These are phyloP conservation scores for Rhynchospora tenuis DNA, from an alignment of 176 grass and related monocot species.

Conservation along the genomic window DNA sequence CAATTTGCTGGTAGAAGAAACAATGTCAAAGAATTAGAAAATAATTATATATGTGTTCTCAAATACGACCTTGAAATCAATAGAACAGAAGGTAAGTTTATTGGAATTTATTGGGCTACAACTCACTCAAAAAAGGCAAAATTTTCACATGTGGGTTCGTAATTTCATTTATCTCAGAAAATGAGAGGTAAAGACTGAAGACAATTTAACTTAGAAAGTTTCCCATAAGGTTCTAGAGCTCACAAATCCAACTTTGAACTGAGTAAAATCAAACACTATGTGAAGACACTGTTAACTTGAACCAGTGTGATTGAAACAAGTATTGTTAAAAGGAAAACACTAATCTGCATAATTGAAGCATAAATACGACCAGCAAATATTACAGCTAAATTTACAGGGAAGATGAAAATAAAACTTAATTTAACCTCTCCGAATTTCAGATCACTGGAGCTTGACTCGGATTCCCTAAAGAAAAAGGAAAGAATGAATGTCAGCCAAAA, in stretches of 20 bases:
- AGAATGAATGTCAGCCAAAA: constrained; percentile 31
- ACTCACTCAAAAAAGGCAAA: neutral
- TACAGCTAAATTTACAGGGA: neutral
- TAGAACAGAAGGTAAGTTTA: neutral
- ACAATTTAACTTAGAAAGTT: neutral
- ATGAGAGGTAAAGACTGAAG: neutral
- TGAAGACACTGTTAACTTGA: neutral
- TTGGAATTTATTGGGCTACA: neutral
- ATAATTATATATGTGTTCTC: neutral
- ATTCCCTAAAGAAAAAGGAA: constrained; percentile 44
- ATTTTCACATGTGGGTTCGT: neutral
- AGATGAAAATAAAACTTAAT: neutral
- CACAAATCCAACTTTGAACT: neutral
- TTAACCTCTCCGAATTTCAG: constrained; percentile 91
- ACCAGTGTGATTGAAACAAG: neutral
- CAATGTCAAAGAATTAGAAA: neutral
- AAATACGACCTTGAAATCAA: neutral
- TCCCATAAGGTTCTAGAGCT: neutral
- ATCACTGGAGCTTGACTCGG: constrained; percentile 46
- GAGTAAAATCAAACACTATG: neutral
- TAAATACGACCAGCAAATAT: neutral
- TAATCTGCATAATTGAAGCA: neutral
- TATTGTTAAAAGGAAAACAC: neutral
- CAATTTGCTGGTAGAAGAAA: constrained; percentile 79
- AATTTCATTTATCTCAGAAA: neutral